Percentiles rank a stretch among this genome's conserved stretches.
Conservation (phyloP, 345 rosid genomes). For the Aegle marmelos region DNA sequence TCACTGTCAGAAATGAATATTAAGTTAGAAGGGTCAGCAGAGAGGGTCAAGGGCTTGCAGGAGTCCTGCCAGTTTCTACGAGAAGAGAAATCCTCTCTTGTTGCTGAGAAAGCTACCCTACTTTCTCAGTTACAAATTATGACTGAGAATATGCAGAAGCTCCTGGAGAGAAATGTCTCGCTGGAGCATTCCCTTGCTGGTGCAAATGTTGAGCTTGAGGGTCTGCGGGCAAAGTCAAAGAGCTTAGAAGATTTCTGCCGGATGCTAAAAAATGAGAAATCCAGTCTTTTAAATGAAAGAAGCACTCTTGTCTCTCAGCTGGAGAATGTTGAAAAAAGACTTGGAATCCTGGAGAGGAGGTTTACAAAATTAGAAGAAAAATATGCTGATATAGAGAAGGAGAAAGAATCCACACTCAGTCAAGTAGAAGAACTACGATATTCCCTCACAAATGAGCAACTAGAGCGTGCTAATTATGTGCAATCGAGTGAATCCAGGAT, state of each 20-base stretch:
- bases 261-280: slow-evolving; percentile 70
- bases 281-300: slow-evolving; percentile 52
- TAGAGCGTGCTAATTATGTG: slow-evolving; percentile 47
- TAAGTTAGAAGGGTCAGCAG: slow-evolving; percentile 63
- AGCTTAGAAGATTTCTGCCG: slow-evolving; percentile 69
- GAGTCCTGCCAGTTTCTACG: slow-evolving; percentile 59
- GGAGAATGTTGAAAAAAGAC: slow-evolving; percentile 58
- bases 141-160: slow-evolving; percentile 73
- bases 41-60: slow-evolving; percentile 52
- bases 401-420: slow-evolving; percentile 50
- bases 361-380: slow-evolving; percentile 64
- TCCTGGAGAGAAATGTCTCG: slow-evolving; percentile 53
- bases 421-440: slow-evolving; percentile 66
- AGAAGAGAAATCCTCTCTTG: slow-evolving; percentile 68
- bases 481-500: slow-evolving; percentile 63
- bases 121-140: slow-evolving; percentile 77
- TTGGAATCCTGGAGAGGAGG: slow-evolving; percentile 59
- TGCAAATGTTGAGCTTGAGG: slow-evolving; percentile 76
- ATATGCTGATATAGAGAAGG: slow-evolving; percentile 62
- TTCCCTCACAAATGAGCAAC: slow-evolving; percentile 57
- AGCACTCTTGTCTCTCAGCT: slow-evolving; percentile 51
- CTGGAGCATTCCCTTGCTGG: slow-evolving; percentile 58
- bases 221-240: slow-evolving; percentile 58
- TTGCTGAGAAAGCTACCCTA: slow-evolving; percentile 64
- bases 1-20: slow-evolving; percentile 71